These are phyloP conservation scores for Ogataea populi-albae DNA, from an alignment of 805 yeast species.

Conservation along the genomic window DNA sequence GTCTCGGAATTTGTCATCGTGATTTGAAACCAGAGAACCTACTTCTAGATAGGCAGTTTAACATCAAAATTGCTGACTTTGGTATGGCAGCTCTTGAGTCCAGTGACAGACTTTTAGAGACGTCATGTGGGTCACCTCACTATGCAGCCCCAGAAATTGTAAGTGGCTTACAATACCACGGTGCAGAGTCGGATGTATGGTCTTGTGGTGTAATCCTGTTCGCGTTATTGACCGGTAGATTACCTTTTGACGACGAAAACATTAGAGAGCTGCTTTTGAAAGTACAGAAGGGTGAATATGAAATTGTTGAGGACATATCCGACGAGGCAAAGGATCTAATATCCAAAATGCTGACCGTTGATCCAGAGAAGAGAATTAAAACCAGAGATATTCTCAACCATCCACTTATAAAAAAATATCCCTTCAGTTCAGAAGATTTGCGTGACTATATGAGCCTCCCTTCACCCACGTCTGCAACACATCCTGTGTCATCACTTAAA, in stretches of 20 bases:
- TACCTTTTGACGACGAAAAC: conserved; percentile 96
- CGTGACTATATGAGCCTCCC: conserved; percentile 42
- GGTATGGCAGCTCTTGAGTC: conserved; percentile 97
- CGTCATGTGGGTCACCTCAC: conserved; percentile 98
- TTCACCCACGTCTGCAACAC: conserved; percentile 51
- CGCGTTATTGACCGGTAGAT: conserved; percentile 89
- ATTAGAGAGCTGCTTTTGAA: conserved; percentile 81
- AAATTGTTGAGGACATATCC: conserved; percentile 78
- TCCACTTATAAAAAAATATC: conserved; percentile 78
- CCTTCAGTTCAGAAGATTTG: conserved; percentile 38
- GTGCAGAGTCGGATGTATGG: conserved; percentile 97
- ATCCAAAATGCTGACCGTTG: conserved; percentile 72
- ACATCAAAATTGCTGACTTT: conserved; percentile 95
- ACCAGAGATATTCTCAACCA: conserved; percentile 75
- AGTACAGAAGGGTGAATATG: conserved; percentile 86
- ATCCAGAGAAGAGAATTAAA: conserved; percentile 76
- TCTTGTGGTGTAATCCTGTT: conserved; percentile 94
- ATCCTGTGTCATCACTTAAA: conserved; percentile 44
- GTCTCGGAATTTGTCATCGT: conserved; percentile 67
- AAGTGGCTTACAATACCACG: conserved; percentile 91
- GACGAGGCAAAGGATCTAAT: conserved; percentile 86
- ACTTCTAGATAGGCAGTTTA: conserved; percentile 73
- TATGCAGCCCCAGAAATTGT: conserved; percentile 98
- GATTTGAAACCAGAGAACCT: conserved; percentile 81
- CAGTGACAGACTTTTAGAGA: conserved; percentile 78